Evolutionary conservation across 2,329 filamentous ascomycete species (phyloP).

Genomic region (Penicillium sp.): DNA sequence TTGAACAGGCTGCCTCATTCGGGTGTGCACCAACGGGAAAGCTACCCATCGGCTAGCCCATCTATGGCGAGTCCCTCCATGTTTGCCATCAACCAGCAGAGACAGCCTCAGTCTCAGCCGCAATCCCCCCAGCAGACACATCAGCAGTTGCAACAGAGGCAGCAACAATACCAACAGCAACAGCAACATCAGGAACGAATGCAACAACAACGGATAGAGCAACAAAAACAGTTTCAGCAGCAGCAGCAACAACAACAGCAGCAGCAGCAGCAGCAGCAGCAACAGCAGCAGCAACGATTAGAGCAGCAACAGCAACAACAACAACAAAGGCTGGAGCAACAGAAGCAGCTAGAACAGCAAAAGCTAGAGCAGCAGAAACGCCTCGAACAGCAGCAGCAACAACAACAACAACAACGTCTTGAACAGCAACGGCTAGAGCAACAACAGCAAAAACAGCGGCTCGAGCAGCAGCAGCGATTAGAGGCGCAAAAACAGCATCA

Average conservation of each 20-base stretch:
- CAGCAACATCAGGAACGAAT: conserved; percentile 12
- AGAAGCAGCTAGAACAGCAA: conserved; percentile 13
- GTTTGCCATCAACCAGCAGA: conserved; percentile 23
- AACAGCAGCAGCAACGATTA: conserved; percentile 20
- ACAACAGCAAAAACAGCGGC: conserved; percentile 16
- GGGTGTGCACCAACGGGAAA: conserved; percentile 22
- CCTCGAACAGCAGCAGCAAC: conserved; percentile 19
- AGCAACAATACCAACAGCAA: conserved; percentile 18
- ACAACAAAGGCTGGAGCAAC: conserved; percentile 11
- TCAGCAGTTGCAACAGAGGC: conserved; percentile 22
- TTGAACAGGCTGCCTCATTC: conserved; percentile 30
- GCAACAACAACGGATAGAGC: conserved; percentile 14
- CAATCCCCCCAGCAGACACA: conserved; percentile 28
- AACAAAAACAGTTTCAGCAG: conserved; percentile 14
- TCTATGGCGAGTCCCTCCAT: conserved; percentile 26
- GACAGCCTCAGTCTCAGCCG: conserved; percentile 25
- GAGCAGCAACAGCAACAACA: conserved; percentile 15
- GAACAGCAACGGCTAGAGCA: conserved; percentile 14
- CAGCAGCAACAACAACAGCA: conserved; percentile 18
- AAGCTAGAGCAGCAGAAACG: conserved; percentile 21
- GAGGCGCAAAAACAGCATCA: conserved; percentile 9
- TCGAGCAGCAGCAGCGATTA: conserved; percentile 7
- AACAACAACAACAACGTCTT: conserved; percentile 18
- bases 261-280: conserved; percentile 7
- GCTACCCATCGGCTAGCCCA: conserved; percentile 20